A percentile compares a stretch with the other conserved stretches of the same genome.
Conservation (phyloP, 225 moss, liverwort and hornwort genomes). For the Pseudoscleropodium purum region DNA sequence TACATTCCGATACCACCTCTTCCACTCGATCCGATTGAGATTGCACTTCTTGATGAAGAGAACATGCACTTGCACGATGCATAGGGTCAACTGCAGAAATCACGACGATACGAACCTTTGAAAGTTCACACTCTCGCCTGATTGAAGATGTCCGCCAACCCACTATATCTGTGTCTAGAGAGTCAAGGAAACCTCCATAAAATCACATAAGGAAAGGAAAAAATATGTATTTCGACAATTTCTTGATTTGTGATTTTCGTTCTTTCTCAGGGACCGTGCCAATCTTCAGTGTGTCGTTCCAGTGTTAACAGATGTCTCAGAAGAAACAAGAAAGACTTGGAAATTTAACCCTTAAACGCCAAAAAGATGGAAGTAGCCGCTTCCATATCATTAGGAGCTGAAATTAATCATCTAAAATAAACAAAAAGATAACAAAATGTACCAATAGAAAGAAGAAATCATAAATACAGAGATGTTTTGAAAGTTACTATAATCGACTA, state of each 20-base stretch:
- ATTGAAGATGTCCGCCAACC: slow-evolving; percentile 96
- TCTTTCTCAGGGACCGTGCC: slow-evolving; percentile 14
- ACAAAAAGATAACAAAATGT: neutral
- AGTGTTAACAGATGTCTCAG: neutral
- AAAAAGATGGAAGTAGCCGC: neutral
- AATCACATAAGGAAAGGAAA: neutral
- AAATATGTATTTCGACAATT: slow-evolving; percentile 21
- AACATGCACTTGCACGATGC: neutral
- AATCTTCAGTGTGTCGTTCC: neutral
- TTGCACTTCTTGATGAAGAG: neutral
- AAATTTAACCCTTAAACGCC: neutral
- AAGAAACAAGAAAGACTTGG: neutral
- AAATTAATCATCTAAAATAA: neutral
- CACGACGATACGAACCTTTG: slow-evolving; percentile 37
- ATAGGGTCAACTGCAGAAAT: neutral
- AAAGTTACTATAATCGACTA: neutral
- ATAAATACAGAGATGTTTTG: neutral
- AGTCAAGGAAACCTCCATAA: slow-evolving; percentile 7
- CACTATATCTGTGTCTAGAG: slow-evolving; percentile 60
- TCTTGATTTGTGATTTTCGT: slow-evolving; percentile 42
- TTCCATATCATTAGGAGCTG: neutral
- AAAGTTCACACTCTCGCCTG: slow-evolving; percentile 67
- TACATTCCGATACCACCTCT: neutral
- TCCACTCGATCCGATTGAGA: neutral
- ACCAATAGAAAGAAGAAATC: neutral